Conservation (phyloP, 495 filamentous ascomycete species). For the Immersiella caudata region DNA sequence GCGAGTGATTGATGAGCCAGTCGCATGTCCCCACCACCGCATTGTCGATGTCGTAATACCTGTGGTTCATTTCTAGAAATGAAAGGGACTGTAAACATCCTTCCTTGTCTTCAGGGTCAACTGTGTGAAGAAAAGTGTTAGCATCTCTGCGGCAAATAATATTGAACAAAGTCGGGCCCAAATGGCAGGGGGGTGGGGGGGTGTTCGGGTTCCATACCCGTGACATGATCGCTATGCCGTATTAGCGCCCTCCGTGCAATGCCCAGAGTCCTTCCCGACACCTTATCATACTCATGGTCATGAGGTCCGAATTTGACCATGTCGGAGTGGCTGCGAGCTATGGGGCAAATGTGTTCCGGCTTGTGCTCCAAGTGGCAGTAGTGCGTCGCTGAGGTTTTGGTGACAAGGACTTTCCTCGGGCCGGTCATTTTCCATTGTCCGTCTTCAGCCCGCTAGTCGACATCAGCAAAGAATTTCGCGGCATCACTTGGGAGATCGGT, state of each 20-base stretch:
- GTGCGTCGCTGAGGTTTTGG: conserved; percentile 23
- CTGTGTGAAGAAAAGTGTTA: conserved; percentile 8
- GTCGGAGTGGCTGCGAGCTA: conserved; percentile 21
- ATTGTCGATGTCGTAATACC: not conserved
- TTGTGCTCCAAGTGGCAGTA: conserved; percentile 22
- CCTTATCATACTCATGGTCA: conserved; percentile 16
- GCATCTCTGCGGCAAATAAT: no score
- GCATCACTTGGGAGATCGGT: not conserved
- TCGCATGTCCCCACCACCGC: conserved; percentile 7
- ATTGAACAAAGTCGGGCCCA: no score
- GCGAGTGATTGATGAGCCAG: not conserved
- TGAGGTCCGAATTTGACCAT: conserved; percentile 20
- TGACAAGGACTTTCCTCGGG: conserved; percentile 8
- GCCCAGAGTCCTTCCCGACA: conserved; percentile 2
- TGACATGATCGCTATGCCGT: no score
- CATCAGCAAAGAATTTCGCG: no score
- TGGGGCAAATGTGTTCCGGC: conserved; percentile 23
- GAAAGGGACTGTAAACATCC: conserved; percentile 24
- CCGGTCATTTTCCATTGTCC: conserved; percentile 13
- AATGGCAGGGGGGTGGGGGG: no score
- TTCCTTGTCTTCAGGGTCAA: conserved; percentile 4
- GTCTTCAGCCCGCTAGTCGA: not conserved
- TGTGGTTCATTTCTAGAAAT: conserved; percentile 4
- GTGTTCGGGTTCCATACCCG: no score
- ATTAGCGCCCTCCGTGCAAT: conserved; percentile 16